A percentile compares a stretch with the other conserved stretches of the same genome.
These are phyloP conservation scores for Xylaria scruposa DNA, from an alignment of 495 filamentous ascomycete species.

Conservation along the genomic window DNA sequence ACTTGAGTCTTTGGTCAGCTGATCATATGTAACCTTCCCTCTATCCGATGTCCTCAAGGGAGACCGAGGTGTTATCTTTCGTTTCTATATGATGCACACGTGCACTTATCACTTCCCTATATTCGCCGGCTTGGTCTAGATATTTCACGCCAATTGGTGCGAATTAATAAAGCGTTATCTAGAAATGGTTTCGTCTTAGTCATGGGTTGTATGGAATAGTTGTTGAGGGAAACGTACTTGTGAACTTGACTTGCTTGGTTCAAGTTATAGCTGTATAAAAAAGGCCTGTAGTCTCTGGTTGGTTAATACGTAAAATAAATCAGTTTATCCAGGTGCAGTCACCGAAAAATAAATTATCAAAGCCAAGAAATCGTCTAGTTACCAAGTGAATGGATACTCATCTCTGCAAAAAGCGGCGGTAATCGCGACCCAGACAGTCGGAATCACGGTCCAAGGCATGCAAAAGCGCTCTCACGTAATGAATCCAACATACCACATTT, in stretches of 20 bases:
- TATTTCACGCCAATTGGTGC: background rate
- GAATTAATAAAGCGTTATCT: background rate
- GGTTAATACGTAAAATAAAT: background rate
- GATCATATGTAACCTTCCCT: slow-evolving; percentile 5
- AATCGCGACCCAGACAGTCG: slow-evolving; percentile 8
- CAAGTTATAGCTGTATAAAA: background rate
- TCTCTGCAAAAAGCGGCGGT: background rate
- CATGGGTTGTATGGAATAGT: background rate
- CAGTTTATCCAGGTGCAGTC: background rate
- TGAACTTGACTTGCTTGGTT: background rate
- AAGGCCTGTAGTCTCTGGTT: background rate
- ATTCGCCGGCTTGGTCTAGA: background rate
- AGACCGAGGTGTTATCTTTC: background rate
- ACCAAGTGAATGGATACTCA: slow-evolving; percentile 14
- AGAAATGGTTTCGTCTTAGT: background rate
- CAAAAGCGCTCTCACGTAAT: slow-evolving; percentile 16
- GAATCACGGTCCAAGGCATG: slow-evolving; percentile 1
- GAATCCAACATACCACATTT: background rate
- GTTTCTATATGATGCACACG: background rate
- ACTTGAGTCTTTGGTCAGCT: slow-evolving; percentile 8
- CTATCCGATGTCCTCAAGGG: background rate
- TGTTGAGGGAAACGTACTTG: background rate
- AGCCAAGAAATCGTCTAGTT: background rate
- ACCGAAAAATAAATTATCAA: background rate
- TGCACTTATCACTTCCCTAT: background rate